Conservation (phyloP, 306 rosid genomes). For the Argentina anserina region DNA sequence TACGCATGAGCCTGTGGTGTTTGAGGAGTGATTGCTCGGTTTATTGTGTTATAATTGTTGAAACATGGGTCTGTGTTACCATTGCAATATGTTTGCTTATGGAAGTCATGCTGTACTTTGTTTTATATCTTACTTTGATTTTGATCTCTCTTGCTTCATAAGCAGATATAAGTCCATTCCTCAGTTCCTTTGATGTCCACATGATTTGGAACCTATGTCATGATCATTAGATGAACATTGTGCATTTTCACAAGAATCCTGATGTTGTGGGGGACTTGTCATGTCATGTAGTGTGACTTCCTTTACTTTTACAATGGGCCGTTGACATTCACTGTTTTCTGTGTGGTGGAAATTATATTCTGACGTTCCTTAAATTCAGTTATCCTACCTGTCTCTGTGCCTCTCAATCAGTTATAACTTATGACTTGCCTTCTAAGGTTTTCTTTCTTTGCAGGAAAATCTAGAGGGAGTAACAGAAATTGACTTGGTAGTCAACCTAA, state of each 20-base stretch:
- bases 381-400: not conserved
- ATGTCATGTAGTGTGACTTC: not conserved
- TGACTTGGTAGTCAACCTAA: conserved; percentile 48
- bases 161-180: not conserved
- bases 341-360: not conserved
- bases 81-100: not conserved
- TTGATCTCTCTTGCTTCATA: not conserved
- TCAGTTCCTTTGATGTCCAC: no score
- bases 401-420: not conserved
- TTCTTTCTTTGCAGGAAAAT: conserved; percentile 36
- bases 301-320: not conserved
- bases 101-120: not conserved
- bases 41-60: not conserved
- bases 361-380: not conserved
- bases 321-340: not conserved
- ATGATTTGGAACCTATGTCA: no score
- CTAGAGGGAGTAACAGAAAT: conserved; percentile 46
- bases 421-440: not conserved
- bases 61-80: not conserved
- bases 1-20: not conserved
- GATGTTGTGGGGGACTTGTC: not conserved
- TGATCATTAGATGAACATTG: not conserved
- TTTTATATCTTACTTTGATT: not conserved
- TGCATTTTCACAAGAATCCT: not conserved
- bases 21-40: not conserved